Conservation (phyloP, 2,329 filamentous ascomycete genomes). For the Aspergillus cejpii region DNA sequence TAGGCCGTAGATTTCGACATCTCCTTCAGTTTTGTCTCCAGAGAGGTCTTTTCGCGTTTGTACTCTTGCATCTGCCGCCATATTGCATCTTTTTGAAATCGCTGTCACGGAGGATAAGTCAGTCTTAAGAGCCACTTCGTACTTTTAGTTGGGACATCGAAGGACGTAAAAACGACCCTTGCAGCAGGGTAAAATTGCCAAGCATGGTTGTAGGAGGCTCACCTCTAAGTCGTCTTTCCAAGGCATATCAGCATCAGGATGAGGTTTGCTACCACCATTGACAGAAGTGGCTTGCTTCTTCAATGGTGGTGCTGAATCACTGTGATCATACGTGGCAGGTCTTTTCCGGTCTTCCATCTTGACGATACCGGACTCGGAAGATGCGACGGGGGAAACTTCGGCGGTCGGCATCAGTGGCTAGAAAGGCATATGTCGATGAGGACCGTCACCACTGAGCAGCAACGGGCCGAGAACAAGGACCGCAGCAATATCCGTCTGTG, state of each 20-base stretch:
- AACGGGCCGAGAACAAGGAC: constrained; percentile 26
- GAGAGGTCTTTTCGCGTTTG: constrained; percentile 76
- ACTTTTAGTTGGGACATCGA: constrained; percentile 7
- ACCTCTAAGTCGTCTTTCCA: constrained; percentile 67
- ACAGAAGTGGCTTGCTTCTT: constrained; percentile 76
- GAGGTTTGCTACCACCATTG: constrained; percentile 64
- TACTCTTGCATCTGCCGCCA: constrained; percentile 97
- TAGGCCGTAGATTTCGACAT: constrained; percentile 69
- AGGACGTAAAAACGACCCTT: neutral
- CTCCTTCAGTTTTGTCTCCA: constrained; percentile 75
- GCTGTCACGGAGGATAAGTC: constrained; percentile 47
- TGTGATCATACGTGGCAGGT: constrained; percentile 70
- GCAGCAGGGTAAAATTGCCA: constrained; percentile 5
- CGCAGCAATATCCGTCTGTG: constrained; percentile 23
- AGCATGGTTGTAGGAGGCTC: constrained; percentile 39
- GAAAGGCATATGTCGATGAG: constrained; percentile 35
- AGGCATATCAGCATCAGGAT: constrained; percentile 61
- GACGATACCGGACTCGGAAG: constrained; percentile 68
- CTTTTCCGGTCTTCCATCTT: constrained; percentile 99
- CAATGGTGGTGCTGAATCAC: constrained; percentile 78
- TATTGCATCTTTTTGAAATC: constrained; percentile 93
- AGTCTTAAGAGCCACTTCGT: constrained; percentile 28
- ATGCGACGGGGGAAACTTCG: constrained; percentile 64
- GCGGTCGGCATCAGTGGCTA: constrained; percentile 80
- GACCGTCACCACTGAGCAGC: constrained; percentile 32